Conservation (phyloP, 345 rosid genomes). For the Eucalyptus victrix region DNA sequence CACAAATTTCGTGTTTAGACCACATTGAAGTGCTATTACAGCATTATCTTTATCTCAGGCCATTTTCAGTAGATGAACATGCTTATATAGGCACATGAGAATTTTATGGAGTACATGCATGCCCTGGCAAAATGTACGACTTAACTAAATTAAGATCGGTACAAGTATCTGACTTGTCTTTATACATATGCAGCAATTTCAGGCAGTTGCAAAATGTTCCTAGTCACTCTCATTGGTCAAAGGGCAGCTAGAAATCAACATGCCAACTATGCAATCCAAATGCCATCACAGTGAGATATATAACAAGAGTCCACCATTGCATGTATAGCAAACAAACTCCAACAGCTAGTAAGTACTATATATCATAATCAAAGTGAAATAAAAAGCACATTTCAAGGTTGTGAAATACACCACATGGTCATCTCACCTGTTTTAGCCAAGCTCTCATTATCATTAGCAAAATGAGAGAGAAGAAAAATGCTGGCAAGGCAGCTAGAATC, state of each 20-base stretch:
- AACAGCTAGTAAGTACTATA: not conserved
- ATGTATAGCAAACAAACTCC: not conserved
- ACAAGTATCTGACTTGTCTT: not conserved
- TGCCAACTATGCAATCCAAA: not conserved
- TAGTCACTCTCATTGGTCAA: not conserved
- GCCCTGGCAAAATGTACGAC: not conserved
- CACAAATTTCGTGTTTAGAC: not conserved
- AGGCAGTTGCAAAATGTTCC: not conserved
- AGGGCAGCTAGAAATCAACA: not conserved
- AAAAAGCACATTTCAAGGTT: not conserved
- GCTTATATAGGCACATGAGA: not conserved
- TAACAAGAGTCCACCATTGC: not conserved
- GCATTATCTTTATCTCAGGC: not conserved
- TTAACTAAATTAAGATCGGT: not conserved
- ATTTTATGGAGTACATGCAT: not conserved
- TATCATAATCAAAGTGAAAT: not conserved
- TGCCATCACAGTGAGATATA: not conserved
- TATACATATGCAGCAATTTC: not conserved
- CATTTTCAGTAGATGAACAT: not conserved
- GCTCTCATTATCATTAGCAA: slow-evolving; percentile 54
- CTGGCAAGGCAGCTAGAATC: slow-evolving; percentile 91
- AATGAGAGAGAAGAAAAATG: slow-evolving; percentile 61
- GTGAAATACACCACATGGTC: not conserved
- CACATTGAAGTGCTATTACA: not conserved
- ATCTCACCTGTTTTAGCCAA: slow-evolving; percentile 63